Base-by-base conservation (phyloP, 1,139 yeast species). In the Chernovozyma aurita region DNA sequence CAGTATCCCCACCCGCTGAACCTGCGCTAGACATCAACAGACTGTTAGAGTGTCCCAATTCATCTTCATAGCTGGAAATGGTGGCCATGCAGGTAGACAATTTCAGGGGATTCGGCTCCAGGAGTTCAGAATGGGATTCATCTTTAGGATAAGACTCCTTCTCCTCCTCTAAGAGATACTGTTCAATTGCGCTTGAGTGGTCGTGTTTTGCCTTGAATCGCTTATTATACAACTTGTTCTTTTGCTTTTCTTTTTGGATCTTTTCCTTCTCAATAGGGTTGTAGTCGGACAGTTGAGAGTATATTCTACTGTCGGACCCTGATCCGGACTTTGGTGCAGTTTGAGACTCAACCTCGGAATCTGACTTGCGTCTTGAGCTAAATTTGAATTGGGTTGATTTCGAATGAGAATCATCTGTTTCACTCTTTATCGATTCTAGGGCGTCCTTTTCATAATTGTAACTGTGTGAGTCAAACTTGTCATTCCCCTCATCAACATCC, bases 171-270 rank as follows among this genome's bases (percentile, higher is more conserved):
- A 26, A 6, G 11, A 7, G 28, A 26, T 7, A 26, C 11, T 16
- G 28, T 6, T 26, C 12, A 11, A 11, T 26, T 26, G 8, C 29
- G 28, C 8, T 7, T 6, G 8, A 6, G 12, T 13, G 6, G 6
- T 26, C 9, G 6, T 16, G 6, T 12, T 16, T 6, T 26, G 7
- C 30, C 5, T 18, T 15, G 28, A 31, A 34, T 31, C 35, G 15
- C 8, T 18, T 15, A 15, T 16, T 18, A 20, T 32, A 18, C 13
- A 34, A 34, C 28, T 30, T 34, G 16, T 18, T 15, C 21, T 24
- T 17, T 17, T 34, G 36, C 15, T 31, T 34, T 31, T 34, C 29
- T 17, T 24, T 21, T 14, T 34, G 36, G 8, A 30, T 30, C 11
- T 22, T 22, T 21, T 34, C 36, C 9, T 13, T 27, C 18, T 35